These are phyloP conservation scores for Friedmanniomyces simplex DNA, from an alignment of 495 filamentous ascomycete species.

Conservation along the genomic window DNA sequence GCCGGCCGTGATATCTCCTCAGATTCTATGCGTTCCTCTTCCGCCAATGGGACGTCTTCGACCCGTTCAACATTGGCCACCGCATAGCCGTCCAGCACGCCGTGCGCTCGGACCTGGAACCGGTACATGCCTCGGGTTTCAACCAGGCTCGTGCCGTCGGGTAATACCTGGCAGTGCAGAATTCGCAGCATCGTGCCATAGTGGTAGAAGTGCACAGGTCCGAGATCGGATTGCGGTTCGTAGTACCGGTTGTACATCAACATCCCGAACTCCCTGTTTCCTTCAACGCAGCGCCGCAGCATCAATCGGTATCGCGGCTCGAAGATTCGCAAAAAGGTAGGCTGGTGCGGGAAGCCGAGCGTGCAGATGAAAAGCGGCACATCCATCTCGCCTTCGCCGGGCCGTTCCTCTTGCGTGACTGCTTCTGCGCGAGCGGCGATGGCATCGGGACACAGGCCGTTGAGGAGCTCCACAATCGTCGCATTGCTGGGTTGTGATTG, in stretches of 20 bases:
- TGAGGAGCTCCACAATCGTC: constrained; percentile 48
- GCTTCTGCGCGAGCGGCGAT: constrained; percentile 45
- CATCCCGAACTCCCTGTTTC: constrained; percentile 72
- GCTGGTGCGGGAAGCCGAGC: constrained; percentile 69
- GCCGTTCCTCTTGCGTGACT: constrained; percentile 41
- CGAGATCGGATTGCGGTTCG: constrained; percentile 48
- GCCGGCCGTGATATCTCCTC: constrained; percentile 40
- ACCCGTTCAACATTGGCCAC: constrained; percentile 63
- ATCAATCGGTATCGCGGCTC: constrained; percentile 83
- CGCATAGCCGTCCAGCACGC: constrained; percentile 62
- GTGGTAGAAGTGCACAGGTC: constrained; percentile 50
- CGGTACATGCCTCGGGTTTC: constrained; percentile 64
- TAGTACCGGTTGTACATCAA: constrained; percentile 54
- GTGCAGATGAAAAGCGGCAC: constrained; percentile 75
- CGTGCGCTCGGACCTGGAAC: constrained; percentile 58
- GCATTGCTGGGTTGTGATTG: constrained; percentile 50
- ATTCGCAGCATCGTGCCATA: constrained; percentile 73
- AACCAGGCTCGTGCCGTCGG: constrained; percentile 71
- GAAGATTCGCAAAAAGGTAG: constrained; percentile 80
- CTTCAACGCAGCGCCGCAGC: constrained; percentile 68
- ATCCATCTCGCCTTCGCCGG: constrained; percentile 44
- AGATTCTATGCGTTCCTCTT: constrained; percentile 67
- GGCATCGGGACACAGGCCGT: constrained; percentile 55
- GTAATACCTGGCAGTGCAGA: constrained; percentile 56
- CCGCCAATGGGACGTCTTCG: constrained; percentile 67